Evolutionary conservation across 768 basidiomycete genomes (phyloP).

Genomic region (Amanita pallidorosea): DNA sequence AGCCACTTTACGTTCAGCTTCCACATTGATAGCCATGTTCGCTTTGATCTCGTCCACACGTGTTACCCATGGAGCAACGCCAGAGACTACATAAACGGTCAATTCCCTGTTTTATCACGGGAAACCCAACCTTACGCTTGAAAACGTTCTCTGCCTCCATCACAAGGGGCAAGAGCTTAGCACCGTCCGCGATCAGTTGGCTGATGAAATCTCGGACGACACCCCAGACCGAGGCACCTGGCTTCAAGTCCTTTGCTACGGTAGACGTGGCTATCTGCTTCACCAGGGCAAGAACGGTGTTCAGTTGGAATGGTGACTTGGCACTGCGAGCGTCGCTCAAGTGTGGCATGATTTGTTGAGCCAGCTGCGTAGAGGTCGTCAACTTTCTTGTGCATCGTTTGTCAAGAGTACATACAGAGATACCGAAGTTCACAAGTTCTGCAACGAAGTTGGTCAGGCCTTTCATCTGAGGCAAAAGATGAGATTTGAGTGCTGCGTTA

Average conservation of each 20-base stretch:
- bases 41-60: constrained; percentile 79
- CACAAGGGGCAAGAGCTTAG: constrained; percentile 56
- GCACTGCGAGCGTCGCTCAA: constrained; percentile 69
- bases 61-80: constrained; percentile 75
- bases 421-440: constrained; percentile 84
- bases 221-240: constrained; percentile 67
- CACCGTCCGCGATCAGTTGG: constrained; percentile 62
- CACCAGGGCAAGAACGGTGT: constrained; percentile 58
- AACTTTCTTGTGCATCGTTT: neutral
- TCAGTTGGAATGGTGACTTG: constrained; percentile 71
- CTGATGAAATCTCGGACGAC: constrained; percentile 59
- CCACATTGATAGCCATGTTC: constrained; percentile 74
- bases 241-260: constrained; percentile 56
- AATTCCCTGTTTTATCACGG: neutral
- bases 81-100: constrained; percentile 38
- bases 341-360: constrained; percentile 82
- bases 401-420: constrained; percentile 42
- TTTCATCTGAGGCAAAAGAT: constrained; percentile 65
- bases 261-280: constrained; percentile 65
- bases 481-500: constrained; percentile 59
- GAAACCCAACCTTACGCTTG: constrained; percentile 45
- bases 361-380: constrained; percentile 43
- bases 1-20: constrained; percentile 81
- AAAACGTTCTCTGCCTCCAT: constrained; percentile 69
- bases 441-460: constrained; percentile 61